Conservation (phyloP, 208 protist genomes). For the Trypanosoma grayi region DNA sequence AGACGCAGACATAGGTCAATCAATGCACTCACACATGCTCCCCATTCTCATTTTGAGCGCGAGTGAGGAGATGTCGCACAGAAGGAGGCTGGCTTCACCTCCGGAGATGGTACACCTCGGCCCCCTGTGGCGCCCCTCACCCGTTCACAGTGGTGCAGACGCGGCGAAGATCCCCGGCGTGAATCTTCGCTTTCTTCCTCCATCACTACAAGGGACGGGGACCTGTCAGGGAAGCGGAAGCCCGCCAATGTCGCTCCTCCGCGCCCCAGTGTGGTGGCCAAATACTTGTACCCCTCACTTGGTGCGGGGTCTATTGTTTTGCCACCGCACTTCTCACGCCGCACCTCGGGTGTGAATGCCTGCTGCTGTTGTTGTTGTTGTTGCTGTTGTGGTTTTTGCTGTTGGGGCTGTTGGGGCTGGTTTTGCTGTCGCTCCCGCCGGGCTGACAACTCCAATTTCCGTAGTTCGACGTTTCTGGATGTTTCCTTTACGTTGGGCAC, state of each 20-base stretch:
- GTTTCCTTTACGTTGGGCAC: slow-evolving; percentile 9
- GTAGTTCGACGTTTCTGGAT: background rate
- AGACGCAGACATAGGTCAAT: too few relatives aligned
- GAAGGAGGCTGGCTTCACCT: too few relatives aligned
- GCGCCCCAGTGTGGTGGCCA: background rate
- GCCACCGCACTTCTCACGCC: background rate
- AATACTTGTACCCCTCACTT: background rate
- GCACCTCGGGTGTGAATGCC: background rate
- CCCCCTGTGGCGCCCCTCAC: background rate
- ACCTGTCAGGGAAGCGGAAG: slow-evolving; percentile 4
- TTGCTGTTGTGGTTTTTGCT: background rate
- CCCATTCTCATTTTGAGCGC: too few relatives aligned
- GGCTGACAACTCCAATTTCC: slow-evolving; percentile 7
- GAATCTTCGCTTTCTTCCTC: slow-evolving; percentile 1
- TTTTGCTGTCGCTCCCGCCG: background rate
- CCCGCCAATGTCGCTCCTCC: background rate
- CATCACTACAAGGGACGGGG: slow-evolving; percentile 8
- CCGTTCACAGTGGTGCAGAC: background rate
- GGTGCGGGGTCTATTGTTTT: background rate
- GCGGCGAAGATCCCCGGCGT: background rate
- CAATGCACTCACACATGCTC: too few relatives aligned
- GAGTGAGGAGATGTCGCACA: too few relatives aligned
- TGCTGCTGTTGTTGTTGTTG: background rate
- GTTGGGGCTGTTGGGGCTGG: background rate
- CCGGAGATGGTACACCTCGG: too few relatives aligned